Evolutionary conservation across 345 rosid species (phyloP), one percentile per base, ranked within the genome.

Genomic region (Brassica nigra): DNA sequence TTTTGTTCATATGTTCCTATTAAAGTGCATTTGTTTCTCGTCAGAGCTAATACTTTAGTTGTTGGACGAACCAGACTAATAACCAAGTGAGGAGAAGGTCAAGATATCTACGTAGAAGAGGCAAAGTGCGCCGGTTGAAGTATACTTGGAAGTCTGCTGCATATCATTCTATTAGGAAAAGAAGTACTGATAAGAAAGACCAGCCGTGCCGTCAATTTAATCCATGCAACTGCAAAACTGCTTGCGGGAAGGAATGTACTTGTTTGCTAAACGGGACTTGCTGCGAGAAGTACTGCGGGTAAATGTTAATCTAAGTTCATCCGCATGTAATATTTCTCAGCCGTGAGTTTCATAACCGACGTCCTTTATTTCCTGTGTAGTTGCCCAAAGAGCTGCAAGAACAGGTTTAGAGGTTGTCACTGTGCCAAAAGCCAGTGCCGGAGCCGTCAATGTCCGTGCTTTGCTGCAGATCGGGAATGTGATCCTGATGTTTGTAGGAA

Each of bases 251-350:
- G 87, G 93, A 93, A 78, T 96, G 99, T 76, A 31, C 95, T 27
- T 95, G 99, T 84, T 90, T 90, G 81, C 79, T 87, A 70, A 93
- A 90, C 66, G 98, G 99, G 76, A 96, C 99, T 29, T 96, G 99
- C 90, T 96, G 99, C 71, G 99, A 96, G 86, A 96, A 96, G 87
- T 96, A 96, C 71, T 96, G 99, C 83, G 97, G 98, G 99, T 96
- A 85, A 59, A 89, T 63, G 97, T 78, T 59, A 71, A 52, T 79
- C 77, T 39, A 64, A 33, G 78, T 61, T 61, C 61, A 59, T 49
- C 37, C 3, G 15, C 52, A 34, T 28, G 12, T 72, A 33, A 42
- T 67, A 34, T 73, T n/a, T 33, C 34, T 12, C 66, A 47, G 34
- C 47, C 29, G 23, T 66, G 59, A 57, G 71, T 67, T 9, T 65